These are phyloP conservation scores for Ephemerocybe angulata DNA, from an alignment of 768 basidiomycete species.

Conservation along the genomic window DNA sequence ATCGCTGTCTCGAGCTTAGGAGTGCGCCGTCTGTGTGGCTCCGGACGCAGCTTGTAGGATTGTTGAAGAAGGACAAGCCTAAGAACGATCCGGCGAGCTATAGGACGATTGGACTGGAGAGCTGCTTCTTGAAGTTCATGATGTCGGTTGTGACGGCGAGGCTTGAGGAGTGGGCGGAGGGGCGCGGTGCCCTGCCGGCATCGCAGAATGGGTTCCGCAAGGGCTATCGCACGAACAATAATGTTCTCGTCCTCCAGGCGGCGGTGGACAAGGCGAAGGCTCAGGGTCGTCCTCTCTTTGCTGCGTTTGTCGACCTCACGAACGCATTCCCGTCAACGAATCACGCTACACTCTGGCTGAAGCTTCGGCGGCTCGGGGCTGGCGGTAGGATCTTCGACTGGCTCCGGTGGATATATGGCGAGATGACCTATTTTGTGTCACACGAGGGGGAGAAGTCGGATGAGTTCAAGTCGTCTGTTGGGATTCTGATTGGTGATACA, in stretches of 20 bases:
- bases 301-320: conserved; percentile 20
- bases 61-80: conserved; percentile 20
- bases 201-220: conserved; percentile 19
- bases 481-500: too few relatives aligned
- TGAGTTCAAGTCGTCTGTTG: conserved; percentile 18
- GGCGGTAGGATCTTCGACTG: conserved; percentile 26
- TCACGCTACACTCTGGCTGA: conserved; percentile 28
- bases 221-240: conserved; percentile 9
- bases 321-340: conserved; percentile 36
- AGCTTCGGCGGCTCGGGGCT: conserved; percentile 20
- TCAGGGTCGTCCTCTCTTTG: conserved; percentile 16
- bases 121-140: conserved; percentile 26
- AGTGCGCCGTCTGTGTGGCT: conserved; percentile 17
- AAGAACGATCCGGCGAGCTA: conserved; percentile 19
- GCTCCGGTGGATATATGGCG: conserved; percentile 20
- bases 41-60: conserved; percentile 12
- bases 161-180: background rate
- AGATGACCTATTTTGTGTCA: conserved; percentile 19
- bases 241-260: conserved; percentile 14
- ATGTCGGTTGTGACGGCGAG: conserved; percentile 22
- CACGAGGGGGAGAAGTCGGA: conserved; percentile 12
- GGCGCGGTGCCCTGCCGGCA: background rate
- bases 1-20: conserved; percentile 6
- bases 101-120: conserved; percentile 25
- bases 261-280: conserved; percentile 20